These are phyloP conservation scores for Coemansia sp. DNA, from an alignment of 192 early-diverging fungal genomes.

Conservation along the genomic window DNA sequence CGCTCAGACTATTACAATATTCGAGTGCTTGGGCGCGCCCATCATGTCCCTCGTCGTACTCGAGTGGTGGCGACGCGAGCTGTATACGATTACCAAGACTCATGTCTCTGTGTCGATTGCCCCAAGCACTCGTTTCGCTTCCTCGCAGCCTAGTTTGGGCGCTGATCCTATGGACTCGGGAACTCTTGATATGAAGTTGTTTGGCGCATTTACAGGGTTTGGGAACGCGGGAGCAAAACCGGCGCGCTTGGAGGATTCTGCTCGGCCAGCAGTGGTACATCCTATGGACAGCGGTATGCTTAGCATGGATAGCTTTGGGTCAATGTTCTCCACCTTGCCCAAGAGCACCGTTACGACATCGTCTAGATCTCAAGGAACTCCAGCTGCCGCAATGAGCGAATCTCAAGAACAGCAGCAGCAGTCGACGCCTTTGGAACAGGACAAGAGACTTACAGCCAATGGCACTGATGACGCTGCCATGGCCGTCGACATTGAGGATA, in stretches of 20 bases:
- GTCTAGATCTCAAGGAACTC: background rate
- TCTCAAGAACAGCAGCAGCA: constrained; percentile 6
- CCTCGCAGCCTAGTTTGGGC: background rate
- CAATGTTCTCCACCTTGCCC: constrained; percentile 22
- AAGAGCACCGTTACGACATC: background rate
- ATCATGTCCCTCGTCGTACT: constrained; percentile 57
- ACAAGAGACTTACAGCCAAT: background rate
- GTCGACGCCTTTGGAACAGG: background rate
- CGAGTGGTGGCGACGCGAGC: constrained; percentile 55
- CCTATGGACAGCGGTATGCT: constrained; percentile 35
- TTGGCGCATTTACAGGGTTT: constrained; percentile 35
- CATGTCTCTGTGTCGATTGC: constrained; percentile 6
- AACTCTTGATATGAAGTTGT: constrained; percentile 33
- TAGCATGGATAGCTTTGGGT: constrained; percentile 42
- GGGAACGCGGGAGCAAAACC: background rate
- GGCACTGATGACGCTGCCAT: constrained; percentile 17
- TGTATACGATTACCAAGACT: constrained; percentile 33
- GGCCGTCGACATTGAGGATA: constrained; percentile 54
- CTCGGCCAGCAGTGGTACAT: constrained; percentile 1
- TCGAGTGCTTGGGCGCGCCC: constrained; percentile 53
- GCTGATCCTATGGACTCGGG: constrained; percentile 16
- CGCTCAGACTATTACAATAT: constrained; percentile 56
- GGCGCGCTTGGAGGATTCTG: background rate
- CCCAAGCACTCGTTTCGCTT: background rate
- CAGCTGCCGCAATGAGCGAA: background rate